These are phyloP conservation scores for Artemisia argyi DNA, from an alignment of 129 eudicot species.

Conservation along the genomic window DNA sequence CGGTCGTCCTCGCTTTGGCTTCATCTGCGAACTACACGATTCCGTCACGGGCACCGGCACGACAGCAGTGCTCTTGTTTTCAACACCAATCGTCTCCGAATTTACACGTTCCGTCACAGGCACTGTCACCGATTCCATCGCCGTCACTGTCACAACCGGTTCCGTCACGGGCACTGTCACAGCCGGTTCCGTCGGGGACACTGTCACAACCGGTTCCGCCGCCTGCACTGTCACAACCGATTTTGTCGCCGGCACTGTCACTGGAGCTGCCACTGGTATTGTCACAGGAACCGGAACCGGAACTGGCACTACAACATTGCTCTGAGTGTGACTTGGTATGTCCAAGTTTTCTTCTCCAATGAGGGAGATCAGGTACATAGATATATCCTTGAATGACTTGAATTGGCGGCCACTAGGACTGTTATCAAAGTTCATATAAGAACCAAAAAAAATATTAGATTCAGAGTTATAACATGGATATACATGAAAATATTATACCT, in stretches of 20 bases:
- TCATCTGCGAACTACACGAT: constrained; percentile 4
- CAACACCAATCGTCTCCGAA: neutral
- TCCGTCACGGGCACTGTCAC: too few relatives aligned
- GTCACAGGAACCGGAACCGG: too few relatives aligned
- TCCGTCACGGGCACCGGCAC: neutral
- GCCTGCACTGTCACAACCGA: too few relatives aligned
- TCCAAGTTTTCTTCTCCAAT: constrained; percentile 45
- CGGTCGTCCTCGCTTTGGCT: constrained; percentile 65
- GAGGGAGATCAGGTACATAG: constrained; percentile 70
- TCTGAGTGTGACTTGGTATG: constrained; percentile 21
- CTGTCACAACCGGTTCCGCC: too few relatives aligned
- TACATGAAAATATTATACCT: neutral
- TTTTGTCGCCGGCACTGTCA: too few relatives aligned
- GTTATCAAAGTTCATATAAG: constrained; percentile 31
- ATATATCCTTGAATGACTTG: constrained; percentile 74
- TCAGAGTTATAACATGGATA: constrained; percentile 9
- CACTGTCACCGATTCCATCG: too few relatives aligned
- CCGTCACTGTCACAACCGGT: too few relatives aligned
- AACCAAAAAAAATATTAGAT: constrained; percentile 16
- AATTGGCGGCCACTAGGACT: constrained; percentile 91
- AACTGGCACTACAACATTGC: constrained; percentile 1
- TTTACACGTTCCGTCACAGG: too few relatives aligned
- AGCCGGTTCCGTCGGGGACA: too few relatives aligned
- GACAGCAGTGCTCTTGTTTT: neutral
- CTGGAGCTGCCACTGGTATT: too few relatives aligned